Evolutionary conservation across 345 rosid genomes (phyloP).

Genomic region (Physaria fendleri): DNA sequence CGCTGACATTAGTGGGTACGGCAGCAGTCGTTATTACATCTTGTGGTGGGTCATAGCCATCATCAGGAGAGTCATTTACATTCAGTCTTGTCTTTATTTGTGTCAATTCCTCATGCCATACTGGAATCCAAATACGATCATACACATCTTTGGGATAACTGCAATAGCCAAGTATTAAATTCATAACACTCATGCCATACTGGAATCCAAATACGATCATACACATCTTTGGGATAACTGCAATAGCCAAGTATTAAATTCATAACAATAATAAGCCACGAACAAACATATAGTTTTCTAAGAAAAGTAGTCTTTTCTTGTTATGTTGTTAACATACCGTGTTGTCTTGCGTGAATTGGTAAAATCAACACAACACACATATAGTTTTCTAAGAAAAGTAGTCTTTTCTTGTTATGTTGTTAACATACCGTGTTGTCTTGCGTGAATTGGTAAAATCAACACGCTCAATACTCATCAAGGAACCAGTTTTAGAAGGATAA

Average conservation of each 20-base stretch:
- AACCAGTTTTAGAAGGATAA: background rate
- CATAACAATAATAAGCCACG: background rate
- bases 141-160: conserved; percentile 32
- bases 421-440: background rate
- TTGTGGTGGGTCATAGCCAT: no score
- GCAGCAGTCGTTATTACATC: no score
- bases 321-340: no score
- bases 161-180: background rate
- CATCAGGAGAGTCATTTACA: no score
- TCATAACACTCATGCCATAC: no score
- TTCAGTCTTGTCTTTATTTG: no score
- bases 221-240: conserved; percentile 33
- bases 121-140: no score
- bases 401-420: no score
- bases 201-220: no score
- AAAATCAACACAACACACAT: background rate
- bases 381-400: no score
- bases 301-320: background rate
- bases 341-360: background rate
- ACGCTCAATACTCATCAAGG: background rate
- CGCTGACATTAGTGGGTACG: no score
- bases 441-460: background rate
- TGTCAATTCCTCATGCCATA: no score
- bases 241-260: background rate
- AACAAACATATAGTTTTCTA: background rate